These are phyloP conservation scores for Capillidium heterosporum DNA, from an alignment of 371 early-diverging fungal genomes.

Conservation along the genomic window DNA sequence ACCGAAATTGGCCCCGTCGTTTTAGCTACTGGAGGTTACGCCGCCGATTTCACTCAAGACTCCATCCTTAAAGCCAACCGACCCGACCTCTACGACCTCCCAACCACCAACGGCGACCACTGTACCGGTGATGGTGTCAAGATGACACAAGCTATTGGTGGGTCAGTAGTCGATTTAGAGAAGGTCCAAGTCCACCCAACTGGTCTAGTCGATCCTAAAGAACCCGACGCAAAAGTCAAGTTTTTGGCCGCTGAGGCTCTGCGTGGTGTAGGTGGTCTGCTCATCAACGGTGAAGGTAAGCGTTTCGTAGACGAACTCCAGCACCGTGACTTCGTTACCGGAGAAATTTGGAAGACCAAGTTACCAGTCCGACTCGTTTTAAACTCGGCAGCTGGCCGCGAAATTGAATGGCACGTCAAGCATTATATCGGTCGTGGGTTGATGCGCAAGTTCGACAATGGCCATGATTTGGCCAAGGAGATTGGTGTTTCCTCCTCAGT, in stretches of 20 bases:
- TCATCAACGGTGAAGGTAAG: slow-evolving; percentile 62
- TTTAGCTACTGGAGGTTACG: slow-evolving; percentile 87
- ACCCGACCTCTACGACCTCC: slow-evolving; percentile 29
- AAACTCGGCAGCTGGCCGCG: slow-evolving; percentile 67
- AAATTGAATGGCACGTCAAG: slow-evolving; percentile 88
- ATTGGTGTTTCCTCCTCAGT: slow-evolving; percentile 47
- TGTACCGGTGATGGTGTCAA: slow-evolving; percentile 92
- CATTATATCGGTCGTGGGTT: slow-evolving; percentile 84
- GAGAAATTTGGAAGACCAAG: slow-evolving; percentile 63
- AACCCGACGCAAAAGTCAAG: slow-evolving; percentile 73
- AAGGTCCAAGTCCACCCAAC: slow-evolving; percentile 96
- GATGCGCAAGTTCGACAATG: slow-evolving; percentile 56
- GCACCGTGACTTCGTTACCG: slow-evolving; percentile 73
- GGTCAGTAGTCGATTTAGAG: slow-evolving; percentile 78
- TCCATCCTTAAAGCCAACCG: slow-evolving; percentile 39
- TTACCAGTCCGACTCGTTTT: slow-evolving; percentile 73
- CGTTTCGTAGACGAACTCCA: slow-evolving; percentile 90
- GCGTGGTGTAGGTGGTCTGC: slow-evolving; percentile 86
- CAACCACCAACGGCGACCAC: slow-evolving; percentile 89
- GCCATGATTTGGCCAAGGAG: slow-evolving; percentile 62
- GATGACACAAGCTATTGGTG: slow-evolving; percentile 66
- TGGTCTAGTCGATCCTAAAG: slow-evolving; percentile 79
- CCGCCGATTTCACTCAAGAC: slow-evolving; percentile 47
- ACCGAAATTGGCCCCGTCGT: slow-evolving; percentile 61
- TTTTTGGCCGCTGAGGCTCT: slow-evolving; percentile 91